A percentile compares a stretch with the other conserved stretches of the same genome.
Conservation (phyloP, 2,329 filamentous ascomycete genomes). For the Westerdykella sp. region DNA sequence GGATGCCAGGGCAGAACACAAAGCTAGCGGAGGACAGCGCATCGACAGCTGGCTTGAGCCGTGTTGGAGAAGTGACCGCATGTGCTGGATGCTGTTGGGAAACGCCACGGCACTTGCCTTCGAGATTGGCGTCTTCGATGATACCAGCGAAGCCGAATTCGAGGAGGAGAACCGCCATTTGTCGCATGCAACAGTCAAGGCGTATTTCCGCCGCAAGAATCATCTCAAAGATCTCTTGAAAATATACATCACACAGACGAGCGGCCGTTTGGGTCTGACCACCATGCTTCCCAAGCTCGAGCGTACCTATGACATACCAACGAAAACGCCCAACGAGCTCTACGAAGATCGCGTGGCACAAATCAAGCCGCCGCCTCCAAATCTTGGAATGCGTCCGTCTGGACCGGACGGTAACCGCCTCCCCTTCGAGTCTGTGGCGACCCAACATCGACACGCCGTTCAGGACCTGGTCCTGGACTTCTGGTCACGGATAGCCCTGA, state of each 20-base stretch:
- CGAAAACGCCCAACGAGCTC: conserved; percentile 27
- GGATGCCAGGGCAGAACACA: conserved; percentile 50
- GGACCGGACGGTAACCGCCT: conserved; percentile 28
- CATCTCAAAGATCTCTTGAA: conserved; percentile 81
- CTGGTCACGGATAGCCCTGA: conserved; percentile 88
- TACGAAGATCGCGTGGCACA: conserved; percentile 33
- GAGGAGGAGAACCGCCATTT: conserved; percentile 35
- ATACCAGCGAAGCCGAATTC: conserved; percentile 66
- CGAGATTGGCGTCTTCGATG: conserved; percentile 92
- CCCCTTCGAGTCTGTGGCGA: conserved; percentile 32
- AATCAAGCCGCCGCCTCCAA: conserved; percentile 32
- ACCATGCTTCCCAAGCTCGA: conserved; percentile 70
- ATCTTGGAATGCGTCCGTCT: conserved; percentile 27
- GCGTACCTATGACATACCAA: conserved; percentile 20
- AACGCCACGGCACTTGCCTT: conserved; percentile 85
- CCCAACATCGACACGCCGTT: conserved; percentile 32
- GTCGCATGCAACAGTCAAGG: conserved; percentile 57
- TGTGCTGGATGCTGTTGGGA: conserved; percentile 97
- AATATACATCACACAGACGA: conserved; percentile 90
- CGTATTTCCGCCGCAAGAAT: conserved; percentile 68
- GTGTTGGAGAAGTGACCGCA: conserved; percentile 81
- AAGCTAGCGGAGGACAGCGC: conserved; percentile 59
- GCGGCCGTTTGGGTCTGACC: conserved; percentile 83
- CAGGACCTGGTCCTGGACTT: conserved; percentile 65
- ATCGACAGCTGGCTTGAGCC: conserved; percentile 97